Base-by-base conservation (phyloP, 805 yeast genomes). In the Starmera pachycereana region DNA sequence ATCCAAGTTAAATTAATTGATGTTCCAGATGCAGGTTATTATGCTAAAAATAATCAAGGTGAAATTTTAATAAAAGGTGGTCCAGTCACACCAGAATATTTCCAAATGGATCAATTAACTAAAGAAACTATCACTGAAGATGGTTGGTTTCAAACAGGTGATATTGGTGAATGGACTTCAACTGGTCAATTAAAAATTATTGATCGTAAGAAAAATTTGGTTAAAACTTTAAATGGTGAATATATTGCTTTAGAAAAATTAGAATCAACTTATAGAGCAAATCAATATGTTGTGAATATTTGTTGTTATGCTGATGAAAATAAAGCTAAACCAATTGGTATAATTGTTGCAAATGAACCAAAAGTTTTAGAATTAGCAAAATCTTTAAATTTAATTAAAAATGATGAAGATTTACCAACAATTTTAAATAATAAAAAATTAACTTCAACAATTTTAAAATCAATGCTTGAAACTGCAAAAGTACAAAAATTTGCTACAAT, bases 131-230 rank as follows among this genome's bases (percentile, higher is more conserved):
- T 22, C 6, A 78, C 83, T 54, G 68, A 72, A 36, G 83, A 81
- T 44, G 89, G 84, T 52, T 92, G 97, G 97, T 92, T 92, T 70
- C 73, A 69, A 58, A 92, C 97, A 29, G 98, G 98, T 62, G 98
- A 92, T 62, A 87, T 92, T 62, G 96, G 90, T 57, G 88, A 86
- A 68, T 87, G 96, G 95, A 73, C 89, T 34, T 44, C 76, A 25
- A 72, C 69, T 48, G 97, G 97, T 49, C 80, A 77, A 42, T 70
- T 92, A 56, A 77, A 73, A 57, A 69, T 92, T 45, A 84, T 92
- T 60, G 98, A 92, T 66, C 83, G 98, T 60, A 85, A 78, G 71
- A 92, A 92, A 78, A 92, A 92, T 62, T 72, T 92, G 63, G 95
- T 92, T 52, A 92, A 92, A 73, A 92, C 98, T 14, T 71, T 76